phyloP scores from a whole-genome alignment of 768 basidiomycete species.

The Sarcodon aspratus region DNA sequence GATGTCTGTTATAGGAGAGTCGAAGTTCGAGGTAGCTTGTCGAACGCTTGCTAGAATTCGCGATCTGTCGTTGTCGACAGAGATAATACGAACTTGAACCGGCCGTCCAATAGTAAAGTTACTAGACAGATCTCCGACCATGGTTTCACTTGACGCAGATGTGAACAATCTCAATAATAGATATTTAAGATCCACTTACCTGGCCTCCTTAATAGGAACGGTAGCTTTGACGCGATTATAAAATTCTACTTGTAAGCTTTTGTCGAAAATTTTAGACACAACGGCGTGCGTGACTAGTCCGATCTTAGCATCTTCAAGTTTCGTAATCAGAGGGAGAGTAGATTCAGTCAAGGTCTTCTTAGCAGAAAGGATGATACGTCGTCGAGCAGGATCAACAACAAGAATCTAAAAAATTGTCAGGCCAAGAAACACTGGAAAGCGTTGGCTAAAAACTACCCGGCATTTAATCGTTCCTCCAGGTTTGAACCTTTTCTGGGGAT shows the following conservation, averaged over 20 bases:
- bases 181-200: slow-evolving; percentile 30
- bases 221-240: slow-evolving; percentile 82
- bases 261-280: slow-evolving; percentile 74
- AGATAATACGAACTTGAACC: slow-evolving; percentile 71
- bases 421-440: background rate
- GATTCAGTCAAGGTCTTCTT: slow-evolving; percentile 88
- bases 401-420: slow-evolving; percentile 44
- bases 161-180: background rate
- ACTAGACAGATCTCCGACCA: slow-evolving; percentile 40
- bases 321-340: slow-evolving; percentile 54
- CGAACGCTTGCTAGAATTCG: slow-evolving; percentile 81
- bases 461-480: slow-evolving; percentile 75
- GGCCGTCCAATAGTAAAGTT: slow-evolving; percentile 74
- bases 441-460: slow-evolving; percentile 39
- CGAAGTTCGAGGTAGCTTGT: slow-evolving; percentile 50
- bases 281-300: slow-evolving; percentile 75
- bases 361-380: slow-evolving; percentile 76
- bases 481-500: slow-evolving; percentile 88
- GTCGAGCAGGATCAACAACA: slow-evolving; percentile 68
- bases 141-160: slow-evolving; percentile 45
- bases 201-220: slow-evolving; percentile 72
- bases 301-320: slow-evolving; percentile 51
- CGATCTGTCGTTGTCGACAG: slow-evolving; percentile 41
- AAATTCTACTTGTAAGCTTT: slow-evolving; percentile 76
- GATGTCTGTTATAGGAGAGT: slow-evolving; percentile 45